Evolutionary conservation across 352 stramenopile species (phyloP).

Genomic region (Phytopythium helicoides): DNA sequence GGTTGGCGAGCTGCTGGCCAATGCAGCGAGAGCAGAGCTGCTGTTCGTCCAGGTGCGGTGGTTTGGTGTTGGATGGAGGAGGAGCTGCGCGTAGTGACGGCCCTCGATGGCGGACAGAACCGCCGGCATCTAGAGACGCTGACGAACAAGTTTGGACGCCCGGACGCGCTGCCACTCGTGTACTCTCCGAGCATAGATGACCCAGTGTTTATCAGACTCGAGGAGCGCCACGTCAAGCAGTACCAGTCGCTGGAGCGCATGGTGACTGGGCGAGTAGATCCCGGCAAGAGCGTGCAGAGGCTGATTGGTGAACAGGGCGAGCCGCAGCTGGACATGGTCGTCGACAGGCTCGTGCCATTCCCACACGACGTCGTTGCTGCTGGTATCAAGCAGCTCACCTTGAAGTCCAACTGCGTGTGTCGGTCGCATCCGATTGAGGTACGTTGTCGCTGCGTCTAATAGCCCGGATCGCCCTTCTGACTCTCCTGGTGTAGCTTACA

Average conservation of each 20-base stretch:
- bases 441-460: too few relatives aligned
- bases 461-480: neutral
- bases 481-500: neutral
- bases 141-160: too few relatives aligned
- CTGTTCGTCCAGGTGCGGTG: neutral
- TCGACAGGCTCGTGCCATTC: neutral
- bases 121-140: too few relatives aligned
- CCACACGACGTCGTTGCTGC: neutral
- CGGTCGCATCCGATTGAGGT: neutral
- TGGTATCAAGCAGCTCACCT: neutral
- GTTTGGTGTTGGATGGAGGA: neutral
- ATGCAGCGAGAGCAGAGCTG: neutral
- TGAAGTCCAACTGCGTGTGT: neutral
- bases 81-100: too few relatives aligned
- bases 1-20: neutral
- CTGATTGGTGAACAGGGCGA: too few relatives aligned
- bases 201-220: neutral
- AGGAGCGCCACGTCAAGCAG: neutral
- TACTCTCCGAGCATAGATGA: neutral
- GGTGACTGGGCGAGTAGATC: neutral
- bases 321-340: neutral
- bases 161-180: neutral
- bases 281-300: too few relatives aligned
- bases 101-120: too few relatives aligned
- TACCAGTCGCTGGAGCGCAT: neutral